phyloP scores from a whole-genome alignment of 2,329 filamentous ascomycete genomes.

The Cladosporium sp. region DNA sequence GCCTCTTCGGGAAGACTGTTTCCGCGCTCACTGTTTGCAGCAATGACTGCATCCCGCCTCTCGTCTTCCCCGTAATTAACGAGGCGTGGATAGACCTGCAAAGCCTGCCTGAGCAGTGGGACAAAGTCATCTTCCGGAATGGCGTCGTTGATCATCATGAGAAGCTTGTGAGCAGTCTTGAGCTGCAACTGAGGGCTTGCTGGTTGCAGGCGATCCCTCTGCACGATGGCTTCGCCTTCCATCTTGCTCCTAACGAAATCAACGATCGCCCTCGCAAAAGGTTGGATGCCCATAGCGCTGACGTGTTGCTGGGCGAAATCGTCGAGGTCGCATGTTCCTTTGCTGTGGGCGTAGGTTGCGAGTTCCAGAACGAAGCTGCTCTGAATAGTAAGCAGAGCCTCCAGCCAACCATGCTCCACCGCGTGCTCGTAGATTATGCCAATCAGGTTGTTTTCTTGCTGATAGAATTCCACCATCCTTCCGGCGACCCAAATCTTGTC shows the following conservation, averaged over 20 bases:
- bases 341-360: slow-evolving; percentile 76
- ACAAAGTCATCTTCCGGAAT: slow-evolving; percentile 66
- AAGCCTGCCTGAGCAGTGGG: slow-evolving; percentile 76
- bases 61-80: slow-evolving; percentile 90
- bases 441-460: slow-evolving; percentile 62
- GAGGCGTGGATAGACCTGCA: slow-evolving; percentile 85
- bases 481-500: slow-evolving; percentile 82
- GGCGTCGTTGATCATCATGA: slow-evolving; percentile 66
- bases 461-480: slow-evolving; percentile 72
- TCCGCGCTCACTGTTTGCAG: slow-evolving; percentile 74
- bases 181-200: slow-evolving; percentile 39
- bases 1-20: slow-evolving; percentile 75
- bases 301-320: slow-evolving; percentile 73
- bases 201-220: slow-evolving; percentile 49
- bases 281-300: slow-evolving; percentile 28
- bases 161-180: slow-evolving; percentile 74
- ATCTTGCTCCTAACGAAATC: slow-evolving; percentile 84
- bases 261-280: slow-evolving; percentile 66
- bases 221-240: slow-evolving; percentile 69
- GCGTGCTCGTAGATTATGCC: slow-evolving; percentile 73
- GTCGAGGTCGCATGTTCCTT: slow-evolving; percentile 72
- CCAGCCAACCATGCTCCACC: slow-evolving; percentile 75
- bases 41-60: slow-evolving; percentile 78
- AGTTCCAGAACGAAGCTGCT: slow-evolving; percentile 86
- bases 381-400: slow-evolving; percentile 69